Conservation (phyloP, 192 early-diverging fungal species). For the Coemansia sp. region DNA sequence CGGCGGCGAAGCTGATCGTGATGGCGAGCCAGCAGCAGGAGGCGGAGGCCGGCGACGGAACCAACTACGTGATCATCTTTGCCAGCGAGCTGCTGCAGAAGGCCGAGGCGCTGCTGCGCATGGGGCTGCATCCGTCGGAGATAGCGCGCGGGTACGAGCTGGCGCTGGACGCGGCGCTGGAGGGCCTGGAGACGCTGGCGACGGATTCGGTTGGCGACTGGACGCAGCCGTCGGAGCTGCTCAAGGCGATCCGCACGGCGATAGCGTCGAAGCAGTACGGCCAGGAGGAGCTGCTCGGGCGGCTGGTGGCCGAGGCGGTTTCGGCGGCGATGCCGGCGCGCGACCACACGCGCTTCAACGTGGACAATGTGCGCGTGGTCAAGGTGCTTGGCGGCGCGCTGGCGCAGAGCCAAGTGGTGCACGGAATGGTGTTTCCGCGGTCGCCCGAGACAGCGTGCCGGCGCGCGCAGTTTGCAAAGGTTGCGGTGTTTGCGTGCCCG, state of each 20-base stretch:
- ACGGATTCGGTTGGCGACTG: slow-evolving; percentile 63
- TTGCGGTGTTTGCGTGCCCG: slow-evolving; percentile 92
- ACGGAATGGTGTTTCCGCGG: slow-evolving; percentile 96
- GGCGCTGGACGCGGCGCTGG: slow-evolving; percentile 78
- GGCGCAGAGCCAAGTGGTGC: slow-evolving; percentile 84
- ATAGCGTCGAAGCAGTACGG: slow-evolving; percentile 95
- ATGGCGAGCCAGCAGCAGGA: slow-evolving; percentile 98
- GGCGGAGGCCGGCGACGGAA: slow-evolving; percentile 92
- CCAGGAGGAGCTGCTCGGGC: slow-evolving; percentile 83
- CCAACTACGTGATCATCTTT: slow-evolving; percentile 94
- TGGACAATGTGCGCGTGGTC: slow-evolving; percentile 93
- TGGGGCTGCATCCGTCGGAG: slow-evolving; percentile 95
- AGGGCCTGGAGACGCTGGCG: slow-evolving; percentile 73
- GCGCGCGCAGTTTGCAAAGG: slow-evolving; percentile 79
- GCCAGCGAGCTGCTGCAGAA: slow-evolving; percentile 92
- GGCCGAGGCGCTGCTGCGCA: slow-evolving; percentile 87
- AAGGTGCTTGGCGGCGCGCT: slow-evolving; percentile 94
- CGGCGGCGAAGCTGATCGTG: slow-evolving; percentile 93
- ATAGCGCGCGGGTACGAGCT: slow-evolving; percentile 93
- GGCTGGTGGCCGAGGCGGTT: slow-evolving; percentile 82
- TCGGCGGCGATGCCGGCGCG: slow-evolving; percentile 83
- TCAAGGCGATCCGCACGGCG: slow-evolving; percentile 74
- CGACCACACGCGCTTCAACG: slow-evolving; percentile 84
- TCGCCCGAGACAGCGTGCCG: slow-evolving; percentile 78
- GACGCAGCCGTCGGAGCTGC: slow-evolving; percentile 59